These are phyloP conservation scores for Metarhizium rileyi DNA, from an alignment of 2,329 filamentous ascomycete genomes.

Conservation along the genomic window DNA sequence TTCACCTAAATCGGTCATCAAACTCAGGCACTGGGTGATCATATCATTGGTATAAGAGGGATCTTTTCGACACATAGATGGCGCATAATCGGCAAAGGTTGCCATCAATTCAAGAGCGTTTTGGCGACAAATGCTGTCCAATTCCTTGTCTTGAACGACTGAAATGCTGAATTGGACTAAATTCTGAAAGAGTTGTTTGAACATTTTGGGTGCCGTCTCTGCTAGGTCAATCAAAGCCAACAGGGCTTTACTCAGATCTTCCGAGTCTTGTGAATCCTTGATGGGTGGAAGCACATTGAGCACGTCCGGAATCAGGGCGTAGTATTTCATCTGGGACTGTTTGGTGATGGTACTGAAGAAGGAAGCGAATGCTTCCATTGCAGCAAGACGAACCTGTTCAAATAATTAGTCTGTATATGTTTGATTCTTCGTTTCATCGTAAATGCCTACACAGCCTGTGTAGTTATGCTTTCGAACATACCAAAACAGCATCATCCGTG, in stretches of 20 bases:
- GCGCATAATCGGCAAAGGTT: constrained; percentile 91
- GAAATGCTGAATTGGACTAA: constrained; percentile 88
- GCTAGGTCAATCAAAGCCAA: constrained; percentile 89
- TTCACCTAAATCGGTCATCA: constrained; percentile 94
- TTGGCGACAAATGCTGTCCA: constrained; percentile 81
- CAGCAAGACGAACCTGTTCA: constrained; percentile 70
- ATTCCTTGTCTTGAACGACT: constrained; percentile 91
- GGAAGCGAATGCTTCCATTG: constrained; percentile 92
- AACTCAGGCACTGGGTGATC: constrained; percentile 94
- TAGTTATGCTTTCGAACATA: constrained; percentile 30
- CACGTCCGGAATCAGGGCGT: constrained; percentile 75
- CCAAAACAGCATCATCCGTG: constrained; percentile 73
- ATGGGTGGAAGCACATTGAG: constrained; percentile 91
- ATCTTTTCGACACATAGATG: constrained; percentile 92
- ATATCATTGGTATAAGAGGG: constrained; percentile 86
- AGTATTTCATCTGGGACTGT: constrained; percentile 84
- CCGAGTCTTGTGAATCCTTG: constrained; percentile 83
- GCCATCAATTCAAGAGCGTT: constrained; percentile 96
- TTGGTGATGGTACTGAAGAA: constrained; percentile 90
- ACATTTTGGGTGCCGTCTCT: constrained; percentile 94
- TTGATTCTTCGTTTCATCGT: neutral
- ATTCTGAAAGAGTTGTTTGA: constrained; percentile 86
- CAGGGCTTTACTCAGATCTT: constrained; percentile 82
- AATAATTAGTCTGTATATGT: neutral
- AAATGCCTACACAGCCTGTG: neutral